A percentile compares a stretch with the other conserved stretches of the same genome.
Evolutionary conservation across 2,329 filamentous ascomycete genomes (phyloP).

Genomic region (Colletotrichum aenigma): DNA sequence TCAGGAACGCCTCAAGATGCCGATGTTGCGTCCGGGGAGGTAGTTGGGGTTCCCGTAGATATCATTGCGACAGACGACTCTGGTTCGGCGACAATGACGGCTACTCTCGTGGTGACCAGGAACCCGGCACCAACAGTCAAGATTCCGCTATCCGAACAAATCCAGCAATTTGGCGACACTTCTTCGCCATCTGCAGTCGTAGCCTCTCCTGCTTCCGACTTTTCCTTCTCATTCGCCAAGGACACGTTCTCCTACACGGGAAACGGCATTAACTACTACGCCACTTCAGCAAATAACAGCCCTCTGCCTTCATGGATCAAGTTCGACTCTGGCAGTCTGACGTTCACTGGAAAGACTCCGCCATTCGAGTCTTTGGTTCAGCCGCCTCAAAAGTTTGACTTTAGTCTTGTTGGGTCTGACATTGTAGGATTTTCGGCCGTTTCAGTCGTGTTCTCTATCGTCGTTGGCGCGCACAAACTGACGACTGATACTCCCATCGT

Average conservation of each 20-base stretch:
- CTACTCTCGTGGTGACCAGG: slow-evolving; percentile 73
- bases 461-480: slow-evolving; percentile 74
- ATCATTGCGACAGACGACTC: slow-evolving; percentile 72
- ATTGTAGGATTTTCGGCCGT: slow-evolving; percentile 76
- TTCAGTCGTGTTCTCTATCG: slow-evolving; percentile 70
- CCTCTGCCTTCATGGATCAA: slow-evolving; percentile 83
- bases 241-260: slow-evolving; percentile 67
- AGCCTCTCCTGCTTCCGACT: slow-evolving; percentile 55
- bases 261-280: slow-evolving; percentile 72
- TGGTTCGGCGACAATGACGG: slow-evolving; percentile 67
- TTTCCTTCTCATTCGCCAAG: slow-evolving; percentile 56
- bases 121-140: slow-evolving; percentile 57
- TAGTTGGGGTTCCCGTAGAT: slow-evolving; percentile 64
- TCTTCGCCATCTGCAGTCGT: slow-evolving; percentile 66
- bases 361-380: slow-evolving; percentile 65
- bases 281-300: slow-evolving; percentile 76
- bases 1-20: slow-evolving; percentile 69
- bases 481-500: slow-evolving; percentile 64
- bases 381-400: slow-evolving; percentile 73
- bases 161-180: slow-evolving; percentile 60
- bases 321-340: slow-evolving; percentile 69
- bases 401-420: slow-evolving; percentile 80
- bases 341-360: slow-evolving; percentile 75
- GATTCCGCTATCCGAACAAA: slow-evolving; percentile 62
- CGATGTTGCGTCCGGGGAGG: slow-evolving; percentile 52